Percentiles rank a stretch among this genome's conserved stretches.
These are phyloP conservation scores for Diaporthe ilicicola DNA, from an alignment of 2,329 filamentous ascomycete species.

Conservation along the genomic window DNA sequence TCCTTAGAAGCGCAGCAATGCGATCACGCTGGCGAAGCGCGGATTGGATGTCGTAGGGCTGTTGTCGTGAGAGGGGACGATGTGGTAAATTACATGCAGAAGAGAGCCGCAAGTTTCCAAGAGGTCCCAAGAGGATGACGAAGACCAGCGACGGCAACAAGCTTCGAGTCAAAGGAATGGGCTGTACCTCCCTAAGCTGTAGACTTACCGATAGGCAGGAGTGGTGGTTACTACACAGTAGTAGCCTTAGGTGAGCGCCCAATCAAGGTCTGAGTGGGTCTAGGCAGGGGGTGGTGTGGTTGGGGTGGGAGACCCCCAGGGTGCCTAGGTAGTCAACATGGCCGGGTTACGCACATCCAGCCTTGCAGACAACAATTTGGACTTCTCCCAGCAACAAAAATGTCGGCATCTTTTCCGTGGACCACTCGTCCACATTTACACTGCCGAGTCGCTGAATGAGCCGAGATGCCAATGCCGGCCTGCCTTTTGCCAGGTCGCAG, in stretches of 20 bases:
- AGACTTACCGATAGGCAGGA: slow-evolving; percentile 14
- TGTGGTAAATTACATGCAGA: neutral
- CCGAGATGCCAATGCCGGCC: slow-evolving; percentile 30
- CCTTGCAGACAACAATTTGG: neutral
- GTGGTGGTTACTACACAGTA: neutral
- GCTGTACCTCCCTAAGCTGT: slow-evolving; percentile 12
- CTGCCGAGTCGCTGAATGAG: slow-evolving; percentile 15
- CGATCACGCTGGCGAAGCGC: neutral
- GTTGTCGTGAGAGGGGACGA: neutral
- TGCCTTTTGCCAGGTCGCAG: slow-evolving; percentile 29
- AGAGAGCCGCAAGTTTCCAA: neutral
- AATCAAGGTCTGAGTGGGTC: slow-evolving; percentile 17
- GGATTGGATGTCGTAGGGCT: neutral
- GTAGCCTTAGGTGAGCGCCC: neutral
- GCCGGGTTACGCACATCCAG: neutral
- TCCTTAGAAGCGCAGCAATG: neutral
- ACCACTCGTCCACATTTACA: neutral
- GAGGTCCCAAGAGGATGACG: neutral
- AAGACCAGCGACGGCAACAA: neutral
- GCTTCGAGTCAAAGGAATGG: slow-evolving; percentile 8
- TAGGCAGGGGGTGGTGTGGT: neutral
- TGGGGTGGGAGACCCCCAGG: neutral
- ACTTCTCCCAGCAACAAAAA: slow-evolving; percentile 5
- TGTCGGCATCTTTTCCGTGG: neutral
- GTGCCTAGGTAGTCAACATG: neutral